A percentile compares a stretch with the other conserved stretches of the same genome.
Conservation (phyloP, 768 basidiomycete species). For the Auriscalpium microsporum region DNA sequence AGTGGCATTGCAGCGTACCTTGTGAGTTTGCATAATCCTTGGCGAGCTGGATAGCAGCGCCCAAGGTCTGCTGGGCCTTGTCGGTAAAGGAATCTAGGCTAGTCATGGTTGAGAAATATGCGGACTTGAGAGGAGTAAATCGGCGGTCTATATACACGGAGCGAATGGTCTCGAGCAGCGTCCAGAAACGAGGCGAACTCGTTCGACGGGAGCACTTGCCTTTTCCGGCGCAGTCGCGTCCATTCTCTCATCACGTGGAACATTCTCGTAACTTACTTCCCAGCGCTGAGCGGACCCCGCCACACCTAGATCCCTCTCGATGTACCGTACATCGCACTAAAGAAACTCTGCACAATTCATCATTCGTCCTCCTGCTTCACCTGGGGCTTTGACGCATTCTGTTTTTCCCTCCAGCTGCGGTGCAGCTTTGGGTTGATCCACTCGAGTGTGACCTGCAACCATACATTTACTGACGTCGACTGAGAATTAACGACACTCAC, state of each 20-base stretch:
- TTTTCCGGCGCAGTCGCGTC: neutral
- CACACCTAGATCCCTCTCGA: neutral
- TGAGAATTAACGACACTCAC: neutral
- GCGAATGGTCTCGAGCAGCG: neutral
- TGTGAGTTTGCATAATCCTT: conserved; percentile 80
- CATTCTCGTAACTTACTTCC: neutral
- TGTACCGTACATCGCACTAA: too few species aligned
- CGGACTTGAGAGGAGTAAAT: neutral
- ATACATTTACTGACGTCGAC: too few species aligned
- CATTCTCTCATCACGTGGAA: neutral
- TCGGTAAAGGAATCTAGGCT: conserved; percentile 76
- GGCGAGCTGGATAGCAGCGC: conserved; percentile 69
- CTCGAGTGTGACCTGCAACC: too few species aligned
- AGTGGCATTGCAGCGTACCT: conserved; percentile 34
- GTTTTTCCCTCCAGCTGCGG: too few species aligned
- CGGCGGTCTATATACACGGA: neutral
- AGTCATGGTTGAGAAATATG: conserved; percentile 27
- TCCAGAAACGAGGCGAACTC: neutral
- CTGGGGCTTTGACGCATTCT: too few species aligned
- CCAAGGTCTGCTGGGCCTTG: conserved; percentile 63
- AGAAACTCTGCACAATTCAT: too few species aligned
- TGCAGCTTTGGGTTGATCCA: too few species aligned
- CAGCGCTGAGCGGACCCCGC: too few species aligned
- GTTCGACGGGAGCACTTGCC: neutral
- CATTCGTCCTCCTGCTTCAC: too few species aligned